Base-by-base conservation (phyloP, 2,329 filamentous ascomycete species). In the Hypoxylon sp. region DNA sequence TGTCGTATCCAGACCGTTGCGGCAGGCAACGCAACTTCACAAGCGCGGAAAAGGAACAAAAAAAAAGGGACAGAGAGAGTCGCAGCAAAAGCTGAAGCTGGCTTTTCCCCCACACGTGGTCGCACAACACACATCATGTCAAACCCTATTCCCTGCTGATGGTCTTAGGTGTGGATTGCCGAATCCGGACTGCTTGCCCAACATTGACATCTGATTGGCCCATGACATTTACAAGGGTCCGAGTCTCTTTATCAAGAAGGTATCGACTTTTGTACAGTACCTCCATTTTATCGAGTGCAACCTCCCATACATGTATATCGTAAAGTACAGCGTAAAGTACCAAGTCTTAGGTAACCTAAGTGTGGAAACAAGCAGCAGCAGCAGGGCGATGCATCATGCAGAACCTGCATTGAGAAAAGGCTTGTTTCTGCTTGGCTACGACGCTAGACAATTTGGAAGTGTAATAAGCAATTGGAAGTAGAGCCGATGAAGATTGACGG, bases 361-460 rank as follows among this genome's bases (percentile, higher is more conserved):
- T 24, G 37, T 33, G 37, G 37, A 42, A 39, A 9, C 31, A 52
- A 31, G 26, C n/a, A 29, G 44, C 48, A 54, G 39, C 52, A 55
- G 39, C 37, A 48, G 42, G 67, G 57, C 46, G 51, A 66, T 68
- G 65, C 68, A 66, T 59, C 62, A 62, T 71, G 69, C 69, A 66
- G 62, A 48, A 59, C 48, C 53, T 61, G 66, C 65, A 68, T 69
- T 63, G 44, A 59, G 54, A 66, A 71, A 70, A 71, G 62, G 69
- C 69, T 71, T 71, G 59, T 71, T 71, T 71, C 62, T 50, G 14
- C 62, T 68, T 71, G 68, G 68, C 68, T 63, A 44, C 44, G 33
- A 71, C 65, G 59, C 55, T 65, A 58, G 59, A 22, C 31, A 44
- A 46, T 51, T 63, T 26, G 22, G 29, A 31, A 55, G 39, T 26